phyloP scores from a whole-genome alignment of 2,329 filamentous ascomycete species.

The Raffaelea albimanens region DNA sequence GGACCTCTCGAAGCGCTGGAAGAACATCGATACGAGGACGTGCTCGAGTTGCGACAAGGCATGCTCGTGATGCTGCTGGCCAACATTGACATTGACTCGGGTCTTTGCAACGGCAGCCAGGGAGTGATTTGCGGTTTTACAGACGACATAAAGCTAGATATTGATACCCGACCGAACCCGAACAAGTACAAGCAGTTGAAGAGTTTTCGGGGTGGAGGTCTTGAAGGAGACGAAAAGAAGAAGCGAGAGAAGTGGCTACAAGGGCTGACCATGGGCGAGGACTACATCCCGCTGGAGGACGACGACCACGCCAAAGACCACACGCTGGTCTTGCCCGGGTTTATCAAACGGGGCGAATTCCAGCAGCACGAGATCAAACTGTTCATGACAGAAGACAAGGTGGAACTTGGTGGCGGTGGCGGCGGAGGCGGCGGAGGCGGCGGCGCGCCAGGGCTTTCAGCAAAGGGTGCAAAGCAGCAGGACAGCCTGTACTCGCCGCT shows the following conservation, averaged over 20 bases:
- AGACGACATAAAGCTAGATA: conserved; percentile 7
- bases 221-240: conserved; percentile 9
- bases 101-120: conserved; percentile 38
- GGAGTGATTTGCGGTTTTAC: conserved; percentile 36
- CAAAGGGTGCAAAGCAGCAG: no score
- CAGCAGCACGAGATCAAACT: no score
- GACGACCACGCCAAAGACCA: background rate
- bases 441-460: no score
- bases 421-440: no score
- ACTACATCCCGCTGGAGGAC: conserved; percentile 1
- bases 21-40: conserved; percentile 36
- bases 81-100: conserved; percentile 32
- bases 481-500: no score
- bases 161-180: no score
- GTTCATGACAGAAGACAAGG: no score
- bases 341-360: no score
- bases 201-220: background rate
- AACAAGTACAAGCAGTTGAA: no score
- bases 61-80: conserved; percentile 43
- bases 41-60: conserved; percentile 35
- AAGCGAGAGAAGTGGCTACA: background rate
- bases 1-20: conserved; percentile 23
- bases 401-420: no score
- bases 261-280: background rate
- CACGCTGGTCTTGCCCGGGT: background rate